A percentile compares a stretch with the other conserved stretches of the same genome.
Evolutionary conservation across 1,139 yeast genomes (phyloP).

Genomic region (Yamadazyma aaseri): DNA sequence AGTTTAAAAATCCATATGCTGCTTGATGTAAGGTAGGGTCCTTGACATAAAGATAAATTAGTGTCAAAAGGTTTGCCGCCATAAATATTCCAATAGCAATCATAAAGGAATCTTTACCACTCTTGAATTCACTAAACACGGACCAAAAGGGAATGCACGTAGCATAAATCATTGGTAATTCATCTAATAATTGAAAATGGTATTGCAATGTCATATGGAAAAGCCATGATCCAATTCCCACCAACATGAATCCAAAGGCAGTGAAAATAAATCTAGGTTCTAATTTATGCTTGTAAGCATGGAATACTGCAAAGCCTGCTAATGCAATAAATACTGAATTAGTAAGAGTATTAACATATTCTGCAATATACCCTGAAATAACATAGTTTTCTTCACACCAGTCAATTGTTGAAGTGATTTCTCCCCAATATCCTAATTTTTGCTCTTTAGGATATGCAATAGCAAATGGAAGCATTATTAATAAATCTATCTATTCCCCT

Average conservation of each 20-base stretch:
- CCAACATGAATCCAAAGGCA: slow-evolving; percentile 77
- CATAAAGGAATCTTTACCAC: slow-evolving; percentile 32
- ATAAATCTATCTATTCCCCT: not conserved
- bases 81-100: slow-evolving; percentile 59
- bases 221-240: slow-evolving; percentile 91
- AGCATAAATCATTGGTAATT: slow-evolving; percentile 96
- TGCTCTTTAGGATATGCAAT: slow-evolving; percentile 47
- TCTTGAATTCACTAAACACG: slow-evolving; percentile 65
- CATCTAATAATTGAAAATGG: slow-evolving; percentile 88
- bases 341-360: slow-evolving; percentile 78
- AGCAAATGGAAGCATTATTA: slow-evolving; percentile 46
- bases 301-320: slow-evolving; percentile 64
- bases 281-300: slow-evolving; percentile 57
- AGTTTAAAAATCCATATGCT: slow-evolving; percentile 67
- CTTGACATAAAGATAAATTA: slow-evolving; percentile 60
- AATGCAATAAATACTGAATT: slow-evolving; percentile 67
- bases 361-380: slow-evolving; percentile 83
- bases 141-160: slow-evolving; percentile 95
- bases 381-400: slow-evolving; percentile 98
- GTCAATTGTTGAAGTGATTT: slow-evolving; percentile 73
- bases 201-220: slow-evolving; percentile 94
- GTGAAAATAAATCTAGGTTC: slow-evolving; percentile 72
- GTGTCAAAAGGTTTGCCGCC: slow-evolving; percentile 56
- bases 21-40: slow-evolving; percentile 89
- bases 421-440: slow-evolving; percentile 45